These are phyloP conservation scores for Globisporangium paddicum DNA, from an alignment of 352 stramenopile species.

Conservation along the genomic window DNA sequence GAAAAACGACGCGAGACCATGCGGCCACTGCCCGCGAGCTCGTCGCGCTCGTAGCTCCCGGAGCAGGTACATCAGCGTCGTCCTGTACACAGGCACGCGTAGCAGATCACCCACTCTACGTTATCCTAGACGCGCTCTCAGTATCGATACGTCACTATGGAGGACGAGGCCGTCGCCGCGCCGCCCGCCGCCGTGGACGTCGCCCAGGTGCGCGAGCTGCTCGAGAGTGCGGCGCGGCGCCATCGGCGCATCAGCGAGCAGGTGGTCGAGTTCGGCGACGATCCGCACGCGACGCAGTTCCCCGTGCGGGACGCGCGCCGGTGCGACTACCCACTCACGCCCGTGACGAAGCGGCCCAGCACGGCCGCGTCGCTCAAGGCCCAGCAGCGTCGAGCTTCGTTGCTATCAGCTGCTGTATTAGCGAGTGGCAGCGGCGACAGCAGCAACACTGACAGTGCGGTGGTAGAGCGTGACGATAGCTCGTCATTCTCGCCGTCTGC, in stretches of 20 bases:
- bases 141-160: too few relatives aligned
- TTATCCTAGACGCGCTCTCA: too few relatives aligned
- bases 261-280: conserved; percentile 7
- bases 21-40: too few relatives aligned
- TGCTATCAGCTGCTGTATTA: background rate
- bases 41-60: too few relatives aligned
- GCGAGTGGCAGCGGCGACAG: background rate
- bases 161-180: background rate
- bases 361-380: conserved; percentile 1
- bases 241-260: conserved; percentile 12
- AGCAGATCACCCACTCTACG: too few relatives aligned
- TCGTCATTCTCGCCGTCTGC: too few relatives aligned
- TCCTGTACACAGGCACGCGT: too few relatives aligned
- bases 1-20: too few relatives aligned
- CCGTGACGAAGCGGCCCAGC: conserved; percentile 3
- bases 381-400: background rate
- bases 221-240: conserved; percentile 3
- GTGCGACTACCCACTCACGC: conserved; percentile 10
- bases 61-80: too few relatives aligned
- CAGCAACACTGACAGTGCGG: background rate
- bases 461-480: background rate
- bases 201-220: conserved; percentile 4
- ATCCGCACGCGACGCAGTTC: conserved; percentile 5
- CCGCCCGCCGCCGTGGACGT: background rate
- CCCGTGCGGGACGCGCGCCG: conserved; percentile 7